Percentiles rank a stretch among this genome's conserved stretches.
Conservation (phyloP, 139 green algal genomes). For the Nannochloris sp. region DNA sequence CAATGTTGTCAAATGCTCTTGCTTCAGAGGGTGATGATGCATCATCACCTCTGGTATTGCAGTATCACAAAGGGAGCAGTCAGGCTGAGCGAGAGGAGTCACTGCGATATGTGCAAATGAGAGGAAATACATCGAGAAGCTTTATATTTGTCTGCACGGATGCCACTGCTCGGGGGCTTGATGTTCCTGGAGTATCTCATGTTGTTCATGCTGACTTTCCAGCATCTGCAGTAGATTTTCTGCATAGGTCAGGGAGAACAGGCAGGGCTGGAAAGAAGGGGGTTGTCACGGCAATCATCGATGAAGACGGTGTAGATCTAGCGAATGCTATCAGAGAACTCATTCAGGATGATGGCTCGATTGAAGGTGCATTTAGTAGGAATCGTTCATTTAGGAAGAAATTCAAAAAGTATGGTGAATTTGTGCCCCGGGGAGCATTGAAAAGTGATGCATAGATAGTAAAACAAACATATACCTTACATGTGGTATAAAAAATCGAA, state of each 20-base stretch:
- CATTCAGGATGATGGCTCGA: constrained; percentile 42
- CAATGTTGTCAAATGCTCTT: constrained; percentile 23
- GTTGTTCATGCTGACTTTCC: constrained; percentile 91
- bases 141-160: constrained; percentile 89
- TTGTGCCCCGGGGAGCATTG: constrained; percentile 56
- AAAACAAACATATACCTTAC: neutral
- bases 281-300: constrained; percentile 76
- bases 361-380: constrained; percentile 86
- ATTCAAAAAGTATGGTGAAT: constrained; percentile 71
- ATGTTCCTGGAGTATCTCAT: constrained; percentile 72
- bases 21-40: neutral
- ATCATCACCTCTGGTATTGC: constrained; percentile 11
- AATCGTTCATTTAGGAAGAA: constrained; percentile 89
- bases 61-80: constrained; percentile 44
- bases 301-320: constrained; percentile 32
- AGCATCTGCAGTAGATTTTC: constrained; percentile 80
- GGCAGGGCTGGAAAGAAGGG: constrained; percentile 61
- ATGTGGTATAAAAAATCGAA: neutral
- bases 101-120: constrained; percentile 20
- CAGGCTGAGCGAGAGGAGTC: constrained; percentile 18
- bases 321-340: constrained; percentile 54
- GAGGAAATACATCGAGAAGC: neutral
- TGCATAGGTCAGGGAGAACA: constrained; percentile 79
- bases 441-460: neutral
- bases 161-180: constrained; percentile 77